Evolutionary conservation across 139 green algal species (phyloP).

Genomic region (Mesostigma viride): DNA sequence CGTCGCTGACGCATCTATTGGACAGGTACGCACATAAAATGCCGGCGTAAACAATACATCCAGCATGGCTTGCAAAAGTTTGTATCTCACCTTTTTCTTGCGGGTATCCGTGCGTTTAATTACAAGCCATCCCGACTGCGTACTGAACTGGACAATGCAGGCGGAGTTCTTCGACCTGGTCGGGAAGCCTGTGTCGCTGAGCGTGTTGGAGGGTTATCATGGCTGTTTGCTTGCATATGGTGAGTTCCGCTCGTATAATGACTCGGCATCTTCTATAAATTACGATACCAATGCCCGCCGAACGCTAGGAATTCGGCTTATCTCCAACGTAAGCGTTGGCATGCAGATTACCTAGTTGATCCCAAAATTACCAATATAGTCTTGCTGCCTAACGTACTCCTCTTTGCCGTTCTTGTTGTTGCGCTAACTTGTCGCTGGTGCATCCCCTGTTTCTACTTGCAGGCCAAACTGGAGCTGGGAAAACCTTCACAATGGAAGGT

Average conservation of each 20-base stretch:
- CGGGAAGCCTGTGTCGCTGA: conserved; percentile 23
- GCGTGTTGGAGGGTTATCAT: conserved; percentile 35
- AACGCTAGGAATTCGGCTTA: neutral
- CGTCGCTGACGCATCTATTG: conserved; percentile 17
- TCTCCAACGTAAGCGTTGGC: neutral
- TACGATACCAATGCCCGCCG: too few relatives aligned
- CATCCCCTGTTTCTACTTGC: conserved; percentile 4
- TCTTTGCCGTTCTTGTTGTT: neutral
- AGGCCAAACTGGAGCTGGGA: conserved; percentile 61
- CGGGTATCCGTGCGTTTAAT: neutral
- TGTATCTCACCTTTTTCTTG: neutral
- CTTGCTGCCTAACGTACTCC: neutral
- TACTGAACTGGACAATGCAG: conserved; percentile 19
- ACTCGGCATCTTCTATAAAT: neutral
- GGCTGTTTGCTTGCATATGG: conserved; percentile 39
- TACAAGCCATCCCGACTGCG: neutral
- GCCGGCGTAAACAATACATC: neutral
- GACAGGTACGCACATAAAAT: conserved; percentile 14
- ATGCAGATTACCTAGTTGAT: neutral
- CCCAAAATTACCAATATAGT: neutral
- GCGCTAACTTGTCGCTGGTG: neutral
- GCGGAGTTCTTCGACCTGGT: conserved; percentile 27
- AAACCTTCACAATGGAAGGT: conserved; percentile 71
- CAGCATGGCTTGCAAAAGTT: neutral
- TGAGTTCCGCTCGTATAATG: conserved; percentile 4